phyloP scores from a whole-genome alignment of 306 rosid genomes.

The Vachellia pachyceras region DNA sequence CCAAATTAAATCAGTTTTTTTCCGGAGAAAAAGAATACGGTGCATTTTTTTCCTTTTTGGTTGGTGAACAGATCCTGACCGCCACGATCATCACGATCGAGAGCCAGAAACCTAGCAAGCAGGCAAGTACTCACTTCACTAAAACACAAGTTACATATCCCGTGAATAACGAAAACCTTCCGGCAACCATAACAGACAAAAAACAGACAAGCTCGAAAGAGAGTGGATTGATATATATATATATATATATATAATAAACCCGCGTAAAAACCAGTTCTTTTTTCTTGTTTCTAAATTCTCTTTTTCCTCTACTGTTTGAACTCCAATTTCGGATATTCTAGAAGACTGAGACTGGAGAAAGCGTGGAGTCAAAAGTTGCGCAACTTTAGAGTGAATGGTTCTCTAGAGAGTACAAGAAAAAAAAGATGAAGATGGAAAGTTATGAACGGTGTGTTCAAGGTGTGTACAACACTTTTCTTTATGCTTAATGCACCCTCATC shows the following conservation, averaged over 20 bases:
- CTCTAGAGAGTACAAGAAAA: too few species aligned
- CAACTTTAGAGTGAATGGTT: too few species aligned
- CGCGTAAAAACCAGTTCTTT: too few species aligned
- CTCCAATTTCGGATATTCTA: background rate
- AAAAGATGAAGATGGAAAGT: too few species aligned
- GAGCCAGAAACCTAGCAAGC: background rate
- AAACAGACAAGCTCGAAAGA: background rate
- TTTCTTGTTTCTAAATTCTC: background rate
- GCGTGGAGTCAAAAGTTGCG: background rate
- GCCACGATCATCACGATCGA: constrained; percentile 35
- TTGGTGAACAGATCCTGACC: constrained; percentile 71
- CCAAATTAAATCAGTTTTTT: background rate
- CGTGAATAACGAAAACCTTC: background rate
- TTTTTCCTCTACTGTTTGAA: background rate
- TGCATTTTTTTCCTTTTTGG: constrained; percentile 43
- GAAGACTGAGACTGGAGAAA: background rate
- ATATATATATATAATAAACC: too few species aligned
- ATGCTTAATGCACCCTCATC: too few species aligned
- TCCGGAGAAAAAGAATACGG: background rate
- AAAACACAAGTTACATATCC: background rate
- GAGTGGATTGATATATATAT: too few species aligned
- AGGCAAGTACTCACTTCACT: background rate
- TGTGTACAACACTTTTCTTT: too few species aligned
- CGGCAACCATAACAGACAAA: background rate
- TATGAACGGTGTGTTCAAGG: too few species aligned